Conservation (phyloP, 345 rosid species). For the Euphorbia peplus region DNA sequence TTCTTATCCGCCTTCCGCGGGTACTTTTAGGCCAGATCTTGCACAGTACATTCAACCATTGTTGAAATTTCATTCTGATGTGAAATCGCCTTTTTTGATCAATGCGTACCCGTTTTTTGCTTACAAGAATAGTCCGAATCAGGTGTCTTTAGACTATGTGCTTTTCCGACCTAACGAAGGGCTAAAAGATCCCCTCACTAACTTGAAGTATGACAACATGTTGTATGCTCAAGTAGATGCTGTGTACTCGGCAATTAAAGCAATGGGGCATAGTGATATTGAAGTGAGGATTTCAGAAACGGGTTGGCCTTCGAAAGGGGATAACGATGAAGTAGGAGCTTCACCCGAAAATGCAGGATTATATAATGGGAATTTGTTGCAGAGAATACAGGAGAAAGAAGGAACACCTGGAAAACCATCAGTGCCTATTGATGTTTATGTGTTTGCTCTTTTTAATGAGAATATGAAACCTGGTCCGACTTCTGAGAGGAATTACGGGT, state of each 20-base stretch:
- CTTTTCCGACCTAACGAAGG: conserved; percentile 83
- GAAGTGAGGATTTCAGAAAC: conserved; percentile 82
- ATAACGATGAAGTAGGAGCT: conserved; percentile 70
- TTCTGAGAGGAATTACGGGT: conserved; percentile 91
- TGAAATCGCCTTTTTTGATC: conserved; percentile 67
- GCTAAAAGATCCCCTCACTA: conserved; percentile 50
- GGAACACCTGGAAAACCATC: conserved; percentile 81
- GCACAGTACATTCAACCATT: conserved; percentile 48
- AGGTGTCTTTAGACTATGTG: conserved; percentile 60
- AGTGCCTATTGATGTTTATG: conserved; percentile 59
- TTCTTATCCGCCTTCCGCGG: conserved; percentile 79
- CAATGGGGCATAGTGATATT: conserved; percentile 64
- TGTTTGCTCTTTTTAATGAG: conserved; percentile 92
- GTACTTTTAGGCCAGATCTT: conserved; percentile 57
- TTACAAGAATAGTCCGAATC: conserved; percentile 54
- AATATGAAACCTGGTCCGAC: conserved; percentile 77
- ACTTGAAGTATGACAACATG: conserved; percentile 83
- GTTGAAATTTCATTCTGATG: conserved; percentile 60
- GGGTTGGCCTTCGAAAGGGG: conserved; percentile 97
- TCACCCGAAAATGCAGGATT: conserved; percentile 64
- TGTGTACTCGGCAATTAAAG: conserved; percentile 69
- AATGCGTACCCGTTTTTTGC: conserved; percentile 91
- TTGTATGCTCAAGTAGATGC: conserved; percentile 93
- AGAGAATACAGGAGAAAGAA: conserved; percentile 44
- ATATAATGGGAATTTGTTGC: conserved; percentile 66